phyloP scores from a whole-genome alignment of 177 flowering plant species.

The Telopea speciosissima region DNA sequence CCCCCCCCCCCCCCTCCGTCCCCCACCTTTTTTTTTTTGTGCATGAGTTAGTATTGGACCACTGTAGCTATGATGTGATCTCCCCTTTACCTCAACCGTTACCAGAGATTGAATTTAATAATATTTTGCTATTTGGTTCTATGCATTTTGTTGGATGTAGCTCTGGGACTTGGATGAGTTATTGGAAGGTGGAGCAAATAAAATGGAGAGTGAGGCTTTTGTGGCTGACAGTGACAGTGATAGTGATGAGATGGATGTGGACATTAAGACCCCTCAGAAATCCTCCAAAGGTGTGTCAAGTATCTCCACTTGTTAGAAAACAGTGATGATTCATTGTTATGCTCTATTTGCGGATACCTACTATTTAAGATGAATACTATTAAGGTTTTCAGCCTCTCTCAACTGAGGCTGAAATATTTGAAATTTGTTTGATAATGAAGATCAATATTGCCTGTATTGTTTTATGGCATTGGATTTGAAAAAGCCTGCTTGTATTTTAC shows the following conservation, averaged over 20 bases:
- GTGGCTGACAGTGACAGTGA: slow-evolving; percentile 39
- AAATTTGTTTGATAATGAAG: not conserved
- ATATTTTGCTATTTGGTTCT: not conserved
- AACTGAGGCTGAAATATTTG: not conserved
- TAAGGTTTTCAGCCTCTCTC: not conserved
- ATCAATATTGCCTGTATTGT: not conserved
- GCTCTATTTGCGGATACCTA: not conserved
- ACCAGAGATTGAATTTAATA: not conserved
- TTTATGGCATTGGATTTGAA: not conserved
- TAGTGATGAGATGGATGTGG: slow-evolving; percentile 64
- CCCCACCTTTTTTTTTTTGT: no score
- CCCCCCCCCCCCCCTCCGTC: no score
- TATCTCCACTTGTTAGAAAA: not conserved
- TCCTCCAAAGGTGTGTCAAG: slow-evolving; percentile 29
- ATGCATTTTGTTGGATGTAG: slow-evolving; percentile 24
- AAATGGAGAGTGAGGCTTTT: slow-evolving; percentile 16
- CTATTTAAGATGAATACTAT: not conserved
- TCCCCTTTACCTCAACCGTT: not conserved
- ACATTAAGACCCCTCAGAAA: slow-evolving; percentile 19
- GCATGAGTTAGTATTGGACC: not conserved
- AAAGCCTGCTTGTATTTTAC: slow-evolving; percentile 2
- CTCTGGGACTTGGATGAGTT: slow-evolving; percentile 63
- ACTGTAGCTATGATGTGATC: not conserved
- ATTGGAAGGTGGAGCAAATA: slow-evolving; percentile 33
- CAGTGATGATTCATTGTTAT: not conserved